These are phyloP conservation scores for Heterobasidion parviporum DNA, from an alignment of 1,284 basidiomycete genomes.

Conservation along the genomic window DNA sequence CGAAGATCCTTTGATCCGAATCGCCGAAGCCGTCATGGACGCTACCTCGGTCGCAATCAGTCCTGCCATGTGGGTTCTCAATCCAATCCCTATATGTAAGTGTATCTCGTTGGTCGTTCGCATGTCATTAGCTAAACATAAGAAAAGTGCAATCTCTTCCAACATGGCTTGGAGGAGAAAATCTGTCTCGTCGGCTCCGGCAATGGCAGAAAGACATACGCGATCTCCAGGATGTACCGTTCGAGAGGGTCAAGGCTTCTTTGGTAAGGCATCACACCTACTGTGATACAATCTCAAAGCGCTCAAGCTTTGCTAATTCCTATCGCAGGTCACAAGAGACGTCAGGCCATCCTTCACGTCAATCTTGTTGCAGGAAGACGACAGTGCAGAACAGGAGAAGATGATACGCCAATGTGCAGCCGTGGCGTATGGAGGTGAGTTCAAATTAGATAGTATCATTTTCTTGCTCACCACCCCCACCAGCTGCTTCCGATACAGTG, in stretches of 20 bases:
- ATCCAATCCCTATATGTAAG: background rate
- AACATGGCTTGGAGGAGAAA: background rate
- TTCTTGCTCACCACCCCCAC: background rate
- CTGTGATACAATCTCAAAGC: background rate
- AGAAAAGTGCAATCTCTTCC: background rate
- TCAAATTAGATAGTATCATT: background rate
- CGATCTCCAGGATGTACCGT: conserved; percentile 12
- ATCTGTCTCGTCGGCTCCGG: background rate
- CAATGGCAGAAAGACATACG: conserved; percentile 1
- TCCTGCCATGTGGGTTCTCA: background rate
- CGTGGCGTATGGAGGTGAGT: conserved; percentile 13
- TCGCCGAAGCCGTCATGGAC: background rate
- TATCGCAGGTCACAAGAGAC: conserved; percentile 4
- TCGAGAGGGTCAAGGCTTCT: conserved; percentile 13
- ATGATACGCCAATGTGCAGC: conserved; percentile 10
- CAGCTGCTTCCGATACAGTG: conserved; percentile 15
- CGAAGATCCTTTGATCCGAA: background rate
- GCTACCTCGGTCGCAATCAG: background rate
- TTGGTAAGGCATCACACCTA: conserved; percentile 4
- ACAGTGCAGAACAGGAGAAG: conserved; percentile 7
- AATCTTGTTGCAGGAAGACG: conserved; percentile 13
- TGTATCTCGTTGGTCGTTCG: background rate
- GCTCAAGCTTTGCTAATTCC: background rate
- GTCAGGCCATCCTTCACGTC: conserved; percentile 14
- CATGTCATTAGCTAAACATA: background rate